Evolutionary conservation across 2,329 filamentous ascomycete genomes (phyloP).

Genomic region (Neofusicoccum ribis): DNA sequence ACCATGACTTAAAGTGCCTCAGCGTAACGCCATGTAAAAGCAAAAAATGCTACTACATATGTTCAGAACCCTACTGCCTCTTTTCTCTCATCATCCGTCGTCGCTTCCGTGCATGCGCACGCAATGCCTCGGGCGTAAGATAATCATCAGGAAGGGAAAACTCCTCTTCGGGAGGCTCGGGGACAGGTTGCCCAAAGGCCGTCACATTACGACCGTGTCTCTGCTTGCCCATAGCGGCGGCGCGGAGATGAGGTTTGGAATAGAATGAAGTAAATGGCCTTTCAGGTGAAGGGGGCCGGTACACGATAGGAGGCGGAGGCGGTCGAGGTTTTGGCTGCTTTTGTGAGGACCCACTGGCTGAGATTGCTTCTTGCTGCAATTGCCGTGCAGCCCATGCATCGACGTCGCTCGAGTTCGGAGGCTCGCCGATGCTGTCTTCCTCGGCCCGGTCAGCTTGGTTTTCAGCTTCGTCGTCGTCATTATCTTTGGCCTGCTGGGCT

Average conservation of each 20-base stretch:
- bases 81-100: conserved; percentile 60
- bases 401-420: conserved; percentile 65
- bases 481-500: conserved; percentile 51
- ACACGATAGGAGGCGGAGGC: conserved; percentile 22
- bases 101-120: conserved; percentile 62
- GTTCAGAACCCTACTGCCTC: conserved; percentile 10
- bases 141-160: conserved; percentile 74
- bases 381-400: conserved; percentile 73
- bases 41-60: conserved; percentile 8
- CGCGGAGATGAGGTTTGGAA: conserved; percentile 73
- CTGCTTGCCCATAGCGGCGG: conserved; percentile 72
- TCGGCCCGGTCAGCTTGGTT: conserved; percentile 35
- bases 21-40: conserved; percentile 1
- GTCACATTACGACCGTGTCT: conserved; percentile 69
- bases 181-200: conserved; percentile 81
- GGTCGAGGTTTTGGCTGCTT: conserved; percentile 13
- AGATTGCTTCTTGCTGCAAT: conserved; percentile 65
- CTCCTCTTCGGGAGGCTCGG: conserved; percentile 68
- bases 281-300: conserved; percentile 35
- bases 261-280: conserved; percentile 87
- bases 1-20: neutral
- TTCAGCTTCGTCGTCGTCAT: conserved; percentile 47
- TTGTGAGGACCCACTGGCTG: conserved; percentile 9
- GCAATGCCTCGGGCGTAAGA: conserved; percentile 49
- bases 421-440: conserved; percentile 30